Base-by-base conservation (phyloP, 202 grass and related monocot species). In the Digitaria exilis region DNA sequence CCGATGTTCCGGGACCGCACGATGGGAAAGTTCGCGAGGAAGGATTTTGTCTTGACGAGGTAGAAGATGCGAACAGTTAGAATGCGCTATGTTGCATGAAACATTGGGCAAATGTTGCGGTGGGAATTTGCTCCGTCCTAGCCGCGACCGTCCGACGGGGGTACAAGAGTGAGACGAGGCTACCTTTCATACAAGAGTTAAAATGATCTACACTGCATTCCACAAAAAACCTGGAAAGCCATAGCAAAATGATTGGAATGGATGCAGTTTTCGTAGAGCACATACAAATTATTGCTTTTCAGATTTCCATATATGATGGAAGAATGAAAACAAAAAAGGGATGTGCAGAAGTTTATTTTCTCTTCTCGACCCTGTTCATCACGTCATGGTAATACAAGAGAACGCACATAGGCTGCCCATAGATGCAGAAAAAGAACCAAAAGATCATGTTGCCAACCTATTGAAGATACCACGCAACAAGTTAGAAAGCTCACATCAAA, bases 381-480 rank as follows among this genome's bases (percentile, higher is more conserved):
- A 94, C 92, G 68, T 94, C 92, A 77, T 94, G 89, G 70, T 89
- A 94, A 67, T 94, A 94, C 63, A 94, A 73, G 30, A 94, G 89
- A 78, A 94, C 30, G 16, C 89, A 87, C 92, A 94, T 94, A 39
- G 92, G 92, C 51, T 94, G 92, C 39, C 92, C 89, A 12, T 89
- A 84, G 56, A 94, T 94, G 78, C 92, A 85, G 84, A 94, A 94
- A 74, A 94, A 91, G 84, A 94, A 89, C 89, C 92, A 94, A 58
- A 94, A 91, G 32, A 91, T 89, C 92, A 91, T 91, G 82, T 94
- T 94, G 42, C 92, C 92, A 71, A 91, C 87, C 92, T 94, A 80
- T 73, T 51, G n/a, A 73, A 63, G 22, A 45, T 45, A 2, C 69
- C 22, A 44, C 2, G 71, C 67, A 21, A 48, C 1, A 74, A 51